These are phyloP conservation scores for Auricularia heimuer DNA, from an alignment of 768 basidiomycete species.

Conservation along the genomic window DNA sequence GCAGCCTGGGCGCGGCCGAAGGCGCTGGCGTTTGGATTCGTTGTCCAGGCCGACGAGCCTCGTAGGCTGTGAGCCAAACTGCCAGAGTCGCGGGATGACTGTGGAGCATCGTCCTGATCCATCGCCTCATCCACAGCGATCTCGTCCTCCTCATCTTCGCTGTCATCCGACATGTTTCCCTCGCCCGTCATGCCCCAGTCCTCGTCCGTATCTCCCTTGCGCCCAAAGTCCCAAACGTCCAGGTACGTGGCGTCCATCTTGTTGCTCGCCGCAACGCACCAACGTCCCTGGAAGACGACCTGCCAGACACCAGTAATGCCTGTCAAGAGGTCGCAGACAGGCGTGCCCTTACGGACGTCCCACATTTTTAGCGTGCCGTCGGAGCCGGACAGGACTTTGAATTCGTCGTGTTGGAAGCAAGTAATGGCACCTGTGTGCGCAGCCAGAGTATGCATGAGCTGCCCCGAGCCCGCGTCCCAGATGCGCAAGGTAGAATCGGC, in stretches of 20 bases:
- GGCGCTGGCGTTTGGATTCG: background rate
- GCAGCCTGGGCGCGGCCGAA: background rate
- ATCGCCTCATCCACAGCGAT: constrained; percentile 26
- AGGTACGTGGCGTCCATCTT: constrained; percentile 65
- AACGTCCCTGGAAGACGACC: constrained; percentile 87
- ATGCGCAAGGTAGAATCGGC: constrained; percentile 92
- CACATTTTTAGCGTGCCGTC: constrained; percentile 98
- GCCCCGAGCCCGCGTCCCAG: constrained; percentile 85
- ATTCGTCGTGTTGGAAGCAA: constrained; percentile 98
- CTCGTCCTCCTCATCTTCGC: constrained; percentile 45
- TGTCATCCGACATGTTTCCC: constrained; percentile 58
- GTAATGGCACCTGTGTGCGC: constrained; percentile 98
- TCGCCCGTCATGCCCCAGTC: constrained; percentile 77
- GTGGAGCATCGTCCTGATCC: constrained; percentile 14
- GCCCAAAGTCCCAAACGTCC: constrained; percentile 87
- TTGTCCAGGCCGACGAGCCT: background rate
- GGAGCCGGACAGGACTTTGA: constrained; percentile 89
- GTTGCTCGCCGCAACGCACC: constrained; percentile 92
- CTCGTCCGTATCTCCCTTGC: constrained; percentile 45
- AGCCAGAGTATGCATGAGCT: constrained; percentile 68
- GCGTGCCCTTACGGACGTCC: constrained; percentile 81
- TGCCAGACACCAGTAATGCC: constrained; percentile 97
- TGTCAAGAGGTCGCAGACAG: constrained; percentile 79
- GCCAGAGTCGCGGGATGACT: background rate
- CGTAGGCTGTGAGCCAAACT: background rate